These are phyloP conservation scores for Globisporangium spiculum DNA, from an alignment of 352 stramenopile genomes.

Conservation along the genomic window DNA sequence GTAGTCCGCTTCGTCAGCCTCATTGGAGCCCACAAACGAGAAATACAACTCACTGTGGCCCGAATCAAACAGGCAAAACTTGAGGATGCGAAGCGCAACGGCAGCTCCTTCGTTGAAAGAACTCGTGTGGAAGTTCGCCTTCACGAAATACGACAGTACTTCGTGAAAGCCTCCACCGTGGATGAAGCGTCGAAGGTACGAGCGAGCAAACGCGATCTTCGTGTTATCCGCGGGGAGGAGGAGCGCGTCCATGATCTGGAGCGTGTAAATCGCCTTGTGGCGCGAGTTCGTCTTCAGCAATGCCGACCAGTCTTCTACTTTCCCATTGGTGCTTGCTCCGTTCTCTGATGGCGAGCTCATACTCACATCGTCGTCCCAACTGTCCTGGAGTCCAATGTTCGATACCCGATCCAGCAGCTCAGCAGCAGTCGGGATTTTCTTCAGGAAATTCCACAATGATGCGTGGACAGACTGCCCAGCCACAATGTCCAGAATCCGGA, in stretches of 20 bases:
- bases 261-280: conserved; percentile 82
- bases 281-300: conserved; percentile 69
- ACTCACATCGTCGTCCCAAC: conserved; percentile 34
- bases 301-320: conserved; percentile 55
- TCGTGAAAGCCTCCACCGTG: conserved; percentile 75
- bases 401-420: conserved; percentile 64
- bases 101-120: conserved; percentile 84
- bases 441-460: conserved; percentile 75
- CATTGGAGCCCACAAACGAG: conserved; percentile 14
- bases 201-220: conserved; percentile 54
- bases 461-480: conserved; percentile 59
- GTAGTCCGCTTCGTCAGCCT: conserved; percentile 21
- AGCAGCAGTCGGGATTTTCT: conserved; percentile 77
- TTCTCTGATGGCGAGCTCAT: conserved; percentile 32
- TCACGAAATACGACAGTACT: conserved; percentile 83
- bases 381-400: conserved; percentile 37
- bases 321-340: conserved; percentile 12
- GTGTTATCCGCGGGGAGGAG: conserved; percentile 66
- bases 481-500: conserved; percentile 72
- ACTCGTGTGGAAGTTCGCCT: conserved; percentile 57
- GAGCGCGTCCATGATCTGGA: conserved; percentile 86
- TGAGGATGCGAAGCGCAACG: conserved; percentile 79
- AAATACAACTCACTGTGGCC: conserved; percentile 52
- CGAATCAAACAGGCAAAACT: conserved; percentile 81
- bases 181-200: conserved; percentile 74